phyloP scores from a whole-genome alignment of 129 eudicot genomes.

The Centrapalus pauciflorus region DNA sequence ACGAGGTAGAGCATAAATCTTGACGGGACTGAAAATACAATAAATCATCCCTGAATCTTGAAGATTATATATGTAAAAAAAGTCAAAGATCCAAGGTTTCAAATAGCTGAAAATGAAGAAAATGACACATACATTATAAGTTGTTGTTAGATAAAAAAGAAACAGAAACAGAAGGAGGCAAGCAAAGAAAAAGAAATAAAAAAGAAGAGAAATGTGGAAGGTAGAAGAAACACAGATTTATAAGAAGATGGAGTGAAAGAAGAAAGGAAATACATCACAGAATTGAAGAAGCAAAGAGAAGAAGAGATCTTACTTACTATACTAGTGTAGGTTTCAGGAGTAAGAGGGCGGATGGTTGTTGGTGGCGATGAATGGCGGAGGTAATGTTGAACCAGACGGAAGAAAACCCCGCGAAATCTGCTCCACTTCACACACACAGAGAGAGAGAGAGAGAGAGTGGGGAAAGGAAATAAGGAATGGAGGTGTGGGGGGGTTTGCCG shows the following conservation, averaged over 20 bases:
- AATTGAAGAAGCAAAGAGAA: not conserved
- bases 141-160: not conserved
- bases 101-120: slow-evolving; percentile 16
- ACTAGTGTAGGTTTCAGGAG: slow-evolving; percentile 12
- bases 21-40: not conserved
- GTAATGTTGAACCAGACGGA: slow-evolving; percentile 4
- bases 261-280: slow-evolving; percentile 30
- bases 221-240: not conserved
- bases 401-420: slow-evolving; percentile 57
- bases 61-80: slow-evolving; percentile 3
- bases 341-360: not conserved
- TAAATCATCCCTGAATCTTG: not conserved
- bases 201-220: not conserved
- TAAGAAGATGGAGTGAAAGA: slow-evolving; percentile 27
- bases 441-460: not conserved
- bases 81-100: slow-evolving; percentile 37
- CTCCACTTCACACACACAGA: slow-evolving; percentile 13
- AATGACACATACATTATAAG: slow-evolving; percentile 7
- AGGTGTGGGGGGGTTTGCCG: not conserved
- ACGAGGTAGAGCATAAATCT: slow-evolving; percentile 5
- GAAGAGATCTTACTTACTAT: slow-evolving; percentile 26
- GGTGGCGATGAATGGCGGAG: slow-evolving; percentile 27
- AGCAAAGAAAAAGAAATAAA: not conserved
- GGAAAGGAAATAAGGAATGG: slow-evolving; percentile 9
- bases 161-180: not conserved